Conservation (phyloP, 768 basidiomycete genomes). For the Mycena amicta region DNA sequence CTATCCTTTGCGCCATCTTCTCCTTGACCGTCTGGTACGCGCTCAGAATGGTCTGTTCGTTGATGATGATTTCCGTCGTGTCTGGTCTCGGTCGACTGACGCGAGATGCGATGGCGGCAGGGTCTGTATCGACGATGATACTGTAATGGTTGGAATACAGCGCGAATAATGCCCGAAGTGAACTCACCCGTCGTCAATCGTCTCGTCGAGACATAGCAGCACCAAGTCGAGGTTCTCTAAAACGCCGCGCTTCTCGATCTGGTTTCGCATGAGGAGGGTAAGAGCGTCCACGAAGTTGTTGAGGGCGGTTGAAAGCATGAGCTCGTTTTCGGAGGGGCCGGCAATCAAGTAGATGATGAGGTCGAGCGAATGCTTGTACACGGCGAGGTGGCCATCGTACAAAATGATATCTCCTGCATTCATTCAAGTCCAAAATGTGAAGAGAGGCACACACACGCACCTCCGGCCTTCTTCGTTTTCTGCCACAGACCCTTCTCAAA, state of each 20-base stretch:
- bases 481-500: constrained; percentile 96
- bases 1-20: constrained; percentile 81
- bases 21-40: constrained; percentile 91
- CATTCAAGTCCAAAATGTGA: background rate
- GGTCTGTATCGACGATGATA: constrained; percentile 95
- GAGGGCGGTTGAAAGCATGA: constrained; percentile 90
- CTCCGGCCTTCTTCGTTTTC: constrained; percentile 93
- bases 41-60: constrained; percentile 94
- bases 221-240: constrained; percentile 94
- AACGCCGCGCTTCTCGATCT: constrained; percentile 92
- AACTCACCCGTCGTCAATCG: constrained; percentile 94
- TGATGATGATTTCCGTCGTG: constrained; percentile 95
- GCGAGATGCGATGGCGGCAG: constrained; percentile 91
- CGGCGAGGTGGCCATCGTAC: constrained; percentile 86
- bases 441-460: constrained; percentile 44
- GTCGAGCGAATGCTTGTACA: constrained; percentile 95
- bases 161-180: background rate
- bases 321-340: constrained; percentile 87
- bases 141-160: constrained; percentile 41
- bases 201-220: constrained; percentile 92
- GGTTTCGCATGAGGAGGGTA: constrained; percentile 82
- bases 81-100: constrained; percentile 93
- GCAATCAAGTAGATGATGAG: constrained; percentile 94
- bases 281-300: constrained; percentile 85
- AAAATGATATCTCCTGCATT: constrained; percentile 87